Evolutionary conservation across 129 eudicot species (phyloP).

Genomic region (Artemisia argyi): DNA sequence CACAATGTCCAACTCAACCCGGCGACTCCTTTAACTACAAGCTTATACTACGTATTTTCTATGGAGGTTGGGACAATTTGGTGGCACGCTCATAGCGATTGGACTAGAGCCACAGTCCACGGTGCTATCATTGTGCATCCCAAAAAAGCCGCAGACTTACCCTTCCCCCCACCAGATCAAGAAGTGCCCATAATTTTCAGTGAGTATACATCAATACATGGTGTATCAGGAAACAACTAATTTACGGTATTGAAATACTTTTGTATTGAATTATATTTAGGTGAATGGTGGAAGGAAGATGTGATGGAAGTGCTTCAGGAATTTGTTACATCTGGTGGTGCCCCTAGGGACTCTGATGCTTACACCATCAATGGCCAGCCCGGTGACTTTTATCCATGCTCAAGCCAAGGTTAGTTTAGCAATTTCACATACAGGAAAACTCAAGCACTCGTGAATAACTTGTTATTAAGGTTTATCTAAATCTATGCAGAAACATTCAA

Average conservation of each 20-base stretch:
- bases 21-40: constrained; percentile 46
- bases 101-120: constrained; percentile 68
- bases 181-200: constrained; percentile 58
- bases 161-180: constrained; percentile 43
- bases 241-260: no score
- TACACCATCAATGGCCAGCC: constrained; percentile 75
- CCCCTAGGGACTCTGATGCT: constrained; percentile 61
- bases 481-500: constrained; percentile 39
- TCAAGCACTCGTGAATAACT: not conserved
- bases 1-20: constrained; percentile 68
- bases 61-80: constrained; percentile 63
- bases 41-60: constrained; percentile 42
- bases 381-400: constrained; percentile 65
- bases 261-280: constrained; percentile 19
- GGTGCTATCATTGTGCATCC: constrained; percentile 58
- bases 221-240: not conserved
- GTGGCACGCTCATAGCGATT: constrained; percentile 83
- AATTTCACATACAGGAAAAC: not conserved
- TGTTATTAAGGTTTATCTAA: not conserved
- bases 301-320: constrained; percentile 36
- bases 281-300: constrained; percentile 79
- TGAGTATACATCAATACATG: not conserved
- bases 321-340: constrained; percentile 50
- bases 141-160: constrained; percentile 30
- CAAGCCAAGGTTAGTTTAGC: constrained; percentile 42